Evolutionary conservation across 331 rosid genomes (phyloP).

Genomic region (Dryas integrifolia): DNA sequence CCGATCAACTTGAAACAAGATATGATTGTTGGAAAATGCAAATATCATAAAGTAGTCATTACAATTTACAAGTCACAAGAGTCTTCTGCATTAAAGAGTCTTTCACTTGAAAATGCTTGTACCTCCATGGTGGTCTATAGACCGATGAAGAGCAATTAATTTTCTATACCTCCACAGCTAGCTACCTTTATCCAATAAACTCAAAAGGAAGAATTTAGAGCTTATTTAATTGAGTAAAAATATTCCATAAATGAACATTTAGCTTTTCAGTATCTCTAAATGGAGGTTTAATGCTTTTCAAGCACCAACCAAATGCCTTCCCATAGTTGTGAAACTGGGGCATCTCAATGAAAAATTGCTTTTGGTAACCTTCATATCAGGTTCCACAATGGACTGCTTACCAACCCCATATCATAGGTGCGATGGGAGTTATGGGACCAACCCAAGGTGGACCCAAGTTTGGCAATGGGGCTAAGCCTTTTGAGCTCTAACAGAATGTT

Average conservation of each 20-base stretch:
- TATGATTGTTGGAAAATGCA: background rate
- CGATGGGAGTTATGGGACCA: conserved; percentile 4
- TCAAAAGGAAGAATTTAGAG: background rate
- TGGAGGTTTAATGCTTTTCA: background rate
- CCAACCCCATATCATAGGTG: background rate
- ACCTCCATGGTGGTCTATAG: no score
- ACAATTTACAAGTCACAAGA: no score
- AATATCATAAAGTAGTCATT: background rate
- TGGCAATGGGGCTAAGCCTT: background rate
- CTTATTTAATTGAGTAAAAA: background rate
- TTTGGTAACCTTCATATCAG: background rate
- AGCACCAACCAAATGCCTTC: background rate
- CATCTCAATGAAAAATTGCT: background rate
- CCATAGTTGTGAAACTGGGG: conserved; percentile 6
- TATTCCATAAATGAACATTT: background rate
- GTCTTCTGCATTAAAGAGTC: no score
- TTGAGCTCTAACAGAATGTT: conserved; percentile 13
- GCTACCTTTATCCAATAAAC: no score
- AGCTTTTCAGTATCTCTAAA: background rate
- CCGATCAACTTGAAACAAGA: conserved; percentile 9
- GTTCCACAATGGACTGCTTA: background rate
- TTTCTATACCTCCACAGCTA: no score
- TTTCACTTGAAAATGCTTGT: no score
- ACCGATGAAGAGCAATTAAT: no score
- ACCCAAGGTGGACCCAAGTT: conserved; percentile 7